Percentiles rank a stretch among this genome's conserved stretches.
Evolutionary conservation across 345 rosid genomes (phyloP).

Genomic region (Pseudoturritis turrita): DNA sequence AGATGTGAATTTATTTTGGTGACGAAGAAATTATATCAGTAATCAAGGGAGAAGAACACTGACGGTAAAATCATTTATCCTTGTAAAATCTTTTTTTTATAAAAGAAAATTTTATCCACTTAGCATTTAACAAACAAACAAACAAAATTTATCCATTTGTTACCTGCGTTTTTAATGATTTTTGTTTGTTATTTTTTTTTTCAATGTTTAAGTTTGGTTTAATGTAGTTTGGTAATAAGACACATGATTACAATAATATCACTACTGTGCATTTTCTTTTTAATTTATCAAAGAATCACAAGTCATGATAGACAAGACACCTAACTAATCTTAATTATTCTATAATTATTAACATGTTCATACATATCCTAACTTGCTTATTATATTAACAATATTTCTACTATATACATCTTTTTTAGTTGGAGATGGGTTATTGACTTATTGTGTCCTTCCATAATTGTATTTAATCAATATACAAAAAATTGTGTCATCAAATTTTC

Average conservation of each 20-base stretch:
- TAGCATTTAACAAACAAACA: no score
- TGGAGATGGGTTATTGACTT: constrained; percentile 12
- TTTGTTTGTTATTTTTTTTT: not conserved
- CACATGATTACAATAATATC: not conserved
- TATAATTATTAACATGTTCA: not conserved
- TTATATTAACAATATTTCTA: not conserved
- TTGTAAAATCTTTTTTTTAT: not conserved
- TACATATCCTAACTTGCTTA: not conserved
- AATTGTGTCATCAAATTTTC: not conserved
- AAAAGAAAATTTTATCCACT: no score
- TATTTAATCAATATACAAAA: not conserved
- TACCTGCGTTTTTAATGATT: no score
- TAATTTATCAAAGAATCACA: not conserved
- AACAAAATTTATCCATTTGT: not conserved
- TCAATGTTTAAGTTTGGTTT: not conserved
- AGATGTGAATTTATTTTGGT: not conserved
- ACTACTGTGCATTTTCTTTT: constrained; percentile 7
- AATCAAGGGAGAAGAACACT: not conserved
- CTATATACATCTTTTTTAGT: not conserved
- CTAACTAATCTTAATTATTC: not conserved
- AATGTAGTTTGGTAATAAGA: not conserved
- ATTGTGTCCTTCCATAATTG: not conserved
- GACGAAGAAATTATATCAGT: not conserved
- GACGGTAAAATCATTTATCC: not conserved
- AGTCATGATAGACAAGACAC: not conserved